A percentile compares a stretch with the other conserved stretches of the same genome.
These are phyloP conservation scores for Magnaporthiopsis rhizophila DNA, from an alignment of 2,329 filamentous ascomycete species.

Conservation along the genomic window DNA sequence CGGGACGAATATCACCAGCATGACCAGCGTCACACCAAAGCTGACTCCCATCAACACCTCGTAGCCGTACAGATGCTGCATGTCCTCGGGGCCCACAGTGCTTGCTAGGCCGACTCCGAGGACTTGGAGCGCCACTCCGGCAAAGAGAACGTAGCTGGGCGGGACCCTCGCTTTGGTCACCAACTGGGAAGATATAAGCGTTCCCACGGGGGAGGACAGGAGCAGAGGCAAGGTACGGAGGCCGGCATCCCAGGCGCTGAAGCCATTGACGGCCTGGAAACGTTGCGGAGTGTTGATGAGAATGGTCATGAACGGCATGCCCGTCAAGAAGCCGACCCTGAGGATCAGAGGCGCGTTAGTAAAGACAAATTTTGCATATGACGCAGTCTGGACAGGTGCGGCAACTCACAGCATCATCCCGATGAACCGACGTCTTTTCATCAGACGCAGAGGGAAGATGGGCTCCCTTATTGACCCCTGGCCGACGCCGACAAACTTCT, in stretches of 20 bases:
- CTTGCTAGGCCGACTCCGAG: conserved; percentile 3
- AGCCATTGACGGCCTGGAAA: conserved; percentile 34
- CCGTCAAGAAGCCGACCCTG: conserved; percentile 23
- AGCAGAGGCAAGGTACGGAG: conserved; percentile 32
- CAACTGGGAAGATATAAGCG: conserved; percentile 27
- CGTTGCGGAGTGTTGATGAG: conserved; percentile 27
- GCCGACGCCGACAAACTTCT: conserved; percentile 12
- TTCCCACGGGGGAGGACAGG: conserved; percentile 27
- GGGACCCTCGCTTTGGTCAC: conserved; percentile 15
- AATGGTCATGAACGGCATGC: conserved; percentile 25
- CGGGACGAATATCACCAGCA: conserved; percentile 1
- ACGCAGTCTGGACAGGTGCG: not conserved
- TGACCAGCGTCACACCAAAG: conserved; percentile 2
- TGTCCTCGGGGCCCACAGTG: not conserved
- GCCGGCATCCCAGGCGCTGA: conserved; percentile 29
- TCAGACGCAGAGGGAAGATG: conserved; percentile 26
- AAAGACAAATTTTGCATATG: not conserved
- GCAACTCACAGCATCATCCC: conserved; percentile 24
- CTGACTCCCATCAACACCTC: conserved; percentile 6
- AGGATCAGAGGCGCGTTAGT: not conserved
- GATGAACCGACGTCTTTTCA: conserved; percentile 23
- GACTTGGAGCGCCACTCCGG: not conserved
- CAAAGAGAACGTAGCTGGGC: not conserved
- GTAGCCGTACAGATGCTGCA: conserved; percentile 1
- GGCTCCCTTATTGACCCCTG: conserved; percentile 18